phyloP scores from a whole-genome alignment of 202 grass and related monocot genomes.

The Dendrocalamus latiflorus region DNA sequence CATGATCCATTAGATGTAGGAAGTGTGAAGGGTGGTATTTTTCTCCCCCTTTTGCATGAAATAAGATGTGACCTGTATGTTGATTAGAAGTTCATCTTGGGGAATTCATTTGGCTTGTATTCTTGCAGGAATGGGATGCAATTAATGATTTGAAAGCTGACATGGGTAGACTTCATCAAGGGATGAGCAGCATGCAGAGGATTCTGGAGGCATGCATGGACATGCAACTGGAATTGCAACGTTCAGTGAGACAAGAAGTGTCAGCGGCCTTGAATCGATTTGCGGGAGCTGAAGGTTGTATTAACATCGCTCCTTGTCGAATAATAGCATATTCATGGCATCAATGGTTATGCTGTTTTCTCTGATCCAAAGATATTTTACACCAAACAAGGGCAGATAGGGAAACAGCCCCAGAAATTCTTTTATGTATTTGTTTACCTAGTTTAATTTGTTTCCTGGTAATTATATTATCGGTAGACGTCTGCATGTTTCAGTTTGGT shows the following conservation, averaged over 20 bases:
- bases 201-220: constrained; percentile 97
- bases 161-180: constrained; percentile 81
- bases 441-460: not conserved
- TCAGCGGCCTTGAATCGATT: constrained; percentile 85
- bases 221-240: constrained; percentile 94
- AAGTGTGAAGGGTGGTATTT: not conserved
- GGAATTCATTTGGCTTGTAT: constrained; percentile 8
- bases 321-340: not conserved
- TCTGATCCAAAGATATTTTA: not conserved
- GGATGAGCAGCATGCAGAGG: constrained; percentile 94
- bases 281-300: constrained; percentile 58
- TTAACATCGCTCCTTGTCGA: not conserved
- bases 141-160: constrained; percentile 95
- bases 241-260: constrained; percentile 93
- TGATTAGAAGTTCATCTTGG: not conserved
- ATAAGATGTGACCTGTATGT: not conserved
- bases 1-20: not conserved
- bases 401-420: not conserved
- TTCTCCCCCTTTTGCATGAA: not conserved
- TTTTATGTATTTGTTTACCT: not conserved
- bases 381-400: not conserved
- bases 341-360: not conserved
- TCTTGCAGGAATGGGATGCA: constrained; percentile 80
- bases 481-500: not conserved
- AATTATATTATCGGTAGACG: not conserved